Evolutionary conservation across 2,329 filamentous ascomycete species (phyloP).

Genomic region (Aspergillus sp.): DNA sequence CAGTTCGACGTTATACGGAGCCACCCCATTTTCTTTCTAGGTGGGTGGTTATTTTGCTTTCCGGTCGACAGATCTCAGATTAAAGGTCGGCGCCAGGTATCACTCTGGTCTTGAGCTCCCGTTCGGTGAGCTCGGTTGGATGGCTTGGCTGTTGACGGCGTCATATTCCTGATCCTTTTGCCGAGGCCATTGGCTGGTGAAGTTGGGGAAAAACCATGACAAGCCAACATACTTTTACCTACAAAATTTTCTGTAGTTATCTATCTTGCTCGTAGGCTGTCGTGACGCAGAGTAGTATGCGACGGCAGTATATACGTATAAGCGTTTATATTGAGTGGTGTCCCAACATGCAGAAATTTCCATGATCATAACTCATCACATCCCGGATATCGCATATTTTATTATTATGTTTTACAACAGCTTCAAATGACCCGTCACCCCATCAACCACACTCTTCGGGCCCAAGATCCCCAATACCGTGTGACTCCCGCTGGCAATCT

Average conservation of each 20-base stretch:
- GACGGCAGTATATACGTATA: no score
- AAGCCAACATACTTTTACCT: constrained; percentile 51
- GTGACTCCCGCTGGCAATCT: constrained; percentile 87
- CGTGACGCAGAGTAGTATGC: no score
- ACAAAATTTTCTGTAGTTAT: constrained; percentile 4
- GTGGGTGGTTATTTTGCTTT: constrained; percentile 59
- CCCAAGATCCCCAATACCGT: constrained; percentile 81
- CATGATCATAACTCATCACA: neutral
- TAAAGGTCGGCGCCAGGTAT: constrained; percentile 49
- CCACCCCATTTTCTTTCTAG: constrained; percentile 50
- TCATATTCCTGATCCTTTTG: constrained; percentile 86
- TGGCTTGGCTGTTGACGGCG: constrained; percentile 49
- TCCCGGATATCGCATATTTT: constrained; percentile 18
- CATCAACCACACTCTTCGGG: constrained; percentile 77
- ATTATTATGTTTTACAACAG: constrained; percentile 59
- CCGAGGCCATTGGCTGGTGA: constrained; percentile 85
- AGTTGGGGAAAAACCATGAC: constrained; percentile 85
- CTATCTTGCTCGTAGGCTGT: no score
- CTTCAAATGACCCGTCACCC: constrained; percentile 78
- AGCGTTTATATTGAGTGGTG: no score
- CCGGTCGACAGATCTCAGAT: constrained; percentile 95
- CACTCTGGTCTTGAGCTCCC: constrained; percentile 58
- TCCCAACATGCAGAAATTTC: neutral
- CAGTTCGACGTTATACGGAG: constrained; percentile 84
- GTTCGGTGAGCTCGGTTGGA: constrained; percentile 60